Conservation (phyloP, 164 flowering plant genomes). For the Chimonanthus salicifolius region DNA sequence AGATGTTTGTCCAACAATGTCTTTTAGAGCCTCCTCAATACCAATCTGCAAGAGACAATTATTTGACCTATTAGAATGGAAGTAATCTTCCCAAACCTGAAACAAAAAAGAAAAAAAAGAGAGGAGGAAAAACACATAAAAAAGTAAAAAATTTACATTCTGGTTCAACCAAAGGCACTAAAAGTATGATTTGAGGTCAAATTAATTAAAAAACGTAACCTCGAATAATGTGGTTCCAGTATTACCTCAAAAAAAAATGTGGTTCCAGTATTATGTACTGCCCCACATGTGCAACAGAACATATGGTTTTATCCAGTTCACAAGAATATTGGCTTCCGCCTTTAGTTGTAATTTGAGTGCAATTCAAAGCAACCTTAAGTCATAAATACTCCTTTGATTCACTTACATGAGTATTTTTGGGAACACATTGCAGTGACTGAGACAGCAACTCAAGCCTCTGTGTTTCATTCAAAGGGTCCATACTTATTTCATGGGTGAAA, state of each 20-base stretch:
- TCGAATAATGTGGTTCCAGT: no score
- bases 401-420: slow-evolving; percentile 50
- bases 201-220: no score
- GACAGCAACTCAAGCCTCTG: slow-evolving; percentile 73
- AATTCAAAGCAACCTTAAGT: not conserved
- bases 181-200: no score
- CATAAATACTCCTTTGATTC: not conserved
- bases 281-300: no score
- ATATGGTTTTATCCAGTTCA: not conserved
- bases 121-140: no score
- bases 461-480: slow-evolving; percentile 73
- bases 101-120: not conserved
- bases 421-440: slow-evolving; percentile 45
- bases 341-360: not conserved
- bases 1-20: slow-evolving; percentile 75
- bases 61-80: slow-evolving; percentile 17
- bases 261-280: no score
- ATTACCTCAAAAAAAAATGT: no score
- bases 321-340: not conserved
- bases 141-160: not conserved
- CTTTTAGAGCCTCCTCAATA: slow-evolving; percentile 51
- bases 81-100: not conserved
- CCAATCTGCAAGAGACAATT: slow-evolving; percentile 40
- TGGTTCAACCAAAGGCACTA: no score
- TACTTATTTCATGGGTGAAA: slow-evolving; percentile 85